Base-by-base conservation (phyloP, 176 grass and related monocot species). In the Eremochloa ophiuroides region DNA sequence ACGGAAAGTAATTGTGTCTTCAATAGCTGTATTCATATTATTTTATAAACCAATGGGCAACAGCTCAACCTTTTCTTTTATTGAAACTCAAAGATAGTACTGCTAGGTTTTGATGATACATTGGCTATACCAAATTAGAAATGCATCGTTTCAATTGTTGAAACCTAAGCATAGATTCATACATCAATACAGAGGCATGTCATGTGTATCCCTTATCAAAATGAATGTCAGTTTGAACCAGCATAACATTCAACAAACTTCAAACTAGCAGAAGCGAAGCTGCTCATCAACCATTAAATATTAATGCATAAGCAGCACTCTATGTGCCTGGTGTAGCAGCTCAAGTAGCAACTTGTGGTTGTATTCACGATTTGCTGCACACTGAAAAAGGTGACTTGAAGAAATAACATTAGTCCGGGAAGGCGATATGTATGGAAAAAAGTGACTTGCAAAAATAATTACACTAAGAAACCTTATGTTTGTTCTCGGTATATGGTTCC, bases 311-410 rank as follows among this genome's bases (percentile, higher is more conserved):
- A 60, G 48, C 29, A 73, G 6, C 20, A 56, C 23, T 71, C 31
- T 48, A 69, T 58, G 25, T 86, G 62, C 20, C 30, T 60, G 27
- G 17, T 44, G 55, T 82, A 55, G 20, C 44, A 64, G 27, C 51
- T 58, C 7, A 78, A 79, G 61, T 66, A 13, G 11, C 0, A 26
- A 73, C 65, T 17, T 73, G 63, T 65, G 4, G 56, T 73, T 35
- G 29, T 42, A 12, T 59, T 22, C 47, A 73, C 58, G 17, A 34
- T 78, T 88, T 83, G n/a, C 18, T 76, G 46, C 59, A 79, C 60
- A 41, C 13, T 74, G 8, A 43, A 83, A 71, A 82, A 77, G 25
- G 18, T 50, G 47, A 25, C 13, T 31, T 30, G 0, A 9, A 51
- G 23, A 66, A 74, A 46, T 69, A 78, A 62, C 28, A 34, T 78